Conservation (phyloP, 306 rosid species). For the Vigna nakashimae region DNA sequence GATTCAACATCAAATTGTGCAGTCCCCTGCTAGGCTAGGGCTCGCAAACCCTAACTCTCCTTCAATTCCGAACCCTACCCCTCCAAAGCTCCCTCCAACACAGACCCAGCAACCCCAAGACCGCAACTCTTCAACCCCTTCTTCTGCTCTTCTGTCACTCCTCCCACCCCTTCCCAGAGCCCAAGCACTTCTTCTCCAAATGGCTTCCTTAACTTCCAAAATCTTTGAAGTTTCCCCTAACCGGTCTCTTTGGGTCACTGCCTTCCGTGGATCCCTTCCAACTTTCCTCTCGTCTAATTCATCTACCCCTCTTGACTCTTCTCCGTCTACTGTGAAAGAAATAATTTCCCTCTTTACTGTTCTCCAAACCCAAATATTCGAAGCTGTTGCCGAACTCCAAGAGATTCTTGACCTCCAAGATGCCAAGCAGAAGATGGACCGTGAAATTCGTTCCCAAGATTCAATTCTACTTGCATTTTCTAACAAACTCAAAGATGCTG, state of each 20-base stretch:
- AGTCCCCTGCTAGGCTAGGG: slow-evolving; percentile 90
- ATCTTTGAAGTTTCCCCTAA: slow-evolving; percentile 84
- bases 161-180: slow-evolving; percentile 93
- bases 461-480: slow-evolving; percentile 70
- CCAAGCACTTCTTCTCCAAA: slow-evolving; percentile 82
- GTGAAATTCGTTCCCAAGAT: slow-evolving; percentile 70
- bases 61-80: slow-evolving; percentile 70
- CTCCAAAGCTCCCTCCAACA: slow-evolving; percentile 72
- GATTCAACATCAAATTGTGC: slow-evolving; percentile 84
- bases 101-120: slow-evolving; percentile 56
- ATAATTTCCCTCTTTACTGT: slow-evolving; percentile 63
- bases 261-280: slow-evolving; percentile 82
- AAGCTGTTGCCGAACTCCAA: slow-evolving; percentile 92
- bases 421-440: slow-evolving; percentile 70
- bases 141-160: slow-evolving; percentile 72
- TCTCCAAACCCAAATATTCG: slow-evolving; percentile 85
- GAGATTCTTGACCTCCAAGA: slow-evolving; percentile 91
- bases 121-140: slow-evolving; percentile 40
- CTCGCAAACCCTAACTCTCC: slow-evolving; percentile 84
- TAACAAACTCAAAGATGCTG: slow-evolving; percentile 82
- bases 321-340: slow-evolving; percentile 76
- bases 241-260: slow-evolving; percentile 71
- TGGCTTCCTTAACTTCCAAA: slow-evolving; percentile 78
- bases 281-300: slow-evolving; percentile 75
- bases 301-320: slow-evolving; percentile 51